Evolutionary conservation across 257 asterid genomes (phyloP), one percentile per base, ranked within the genome.

Genomic region (Nicotiana sylvestris): DNA sequence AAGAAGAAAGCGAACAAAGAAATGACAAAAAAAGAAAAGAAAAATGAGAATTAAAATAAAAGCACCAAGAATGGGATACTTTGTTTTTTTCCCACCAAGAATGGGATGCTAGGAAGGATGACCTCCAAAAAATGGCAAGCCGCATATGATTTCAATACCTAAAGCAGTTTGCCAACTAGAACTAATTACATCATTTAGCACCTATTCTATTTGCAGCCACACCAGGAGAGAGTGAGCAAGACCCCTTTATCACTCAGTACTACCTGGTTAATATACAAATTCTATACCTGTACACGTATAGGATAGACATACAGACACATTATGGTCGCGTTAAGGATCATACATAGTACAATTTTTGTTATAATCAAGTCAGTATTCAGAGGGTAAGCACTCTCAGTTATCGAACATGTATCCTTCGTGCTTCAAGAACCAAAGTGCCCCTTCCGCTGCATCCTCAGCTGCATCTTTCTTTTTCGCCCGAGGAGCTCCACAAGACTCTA

Each of bases 401-500:
- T 86, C 86, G 87, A 84, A 62, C 60, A 88, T 11, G 80, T 91
- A 91, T 18, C 95, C 97, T 88, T 87, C 89, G 18, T 85, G 82
- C 83, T 88, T 85, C 65, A 96, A 83, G 89, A 72, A 92, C 97
- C 98, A 94, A 62, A 96, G 90, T 9, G 91, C 95, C 46, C 93
- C 98, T 67, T 88, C 87, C 21, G 99, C 98, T 30, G 99, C 98
- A 53, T 78, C 86, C 84, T 94, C 96, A 7, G 97, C 87, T 4
- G 98, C 98, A 49, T 93, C 98, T 85, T 92, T 94, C 90, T 91
- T 96, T 84, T 82, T 93, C 27, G 80, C 17, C 77, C 78, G 87
- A 74, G 91, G 84, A 67, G 87, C 92, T 68, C 99, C 99, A 56
- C 86, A 87, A 67, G 89, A 88, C 86, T 94, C 98, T 49, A 93